Evolutionary conservation across 805 yeast species (phyloP), one percentile per base, ranked within the genome.

Genomic region (Yarrowia keelungensis): DNA sequence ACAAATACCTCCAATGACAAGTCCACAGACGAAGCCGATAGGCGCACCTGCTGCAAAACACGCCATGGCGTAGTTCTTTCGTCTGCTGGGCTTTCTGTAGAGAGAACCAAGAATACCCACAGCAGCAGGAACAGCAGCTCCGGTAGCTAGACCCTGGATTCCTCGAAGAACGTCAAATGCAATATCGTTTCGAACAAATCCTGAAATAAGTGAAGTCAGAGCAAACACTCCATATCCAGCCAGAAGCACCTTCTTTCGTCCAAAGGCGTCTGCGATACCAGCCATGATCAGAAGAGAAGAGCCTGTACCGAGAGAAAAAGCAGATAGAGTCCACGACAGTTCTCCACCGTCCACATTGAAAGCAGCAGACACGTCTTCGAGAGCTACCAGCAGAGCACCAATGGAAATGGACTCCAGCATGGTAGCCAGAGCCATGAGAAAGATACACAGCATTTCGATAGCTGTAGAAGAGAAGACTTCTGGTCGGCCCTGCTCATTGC

Each of bases 41-140:
- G 86, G 86, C 1, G 85, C 84, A 7, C 86, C 86, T 1, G 81
- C 80, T 9, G 81, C 74, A 70, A 82, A 81, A 41, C 79, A 74
- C 46, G 84, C 81, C 80, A 82, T 75, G 16, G 75, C 84, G 71
- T 79, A 71, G 71, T 82, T 82, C 70, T 82, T 82, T 45, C 85
- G 70, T 46, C 71, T 71, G 0, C 83, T 78, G 38, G 81, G 80
- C 41, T 73, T 73, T 19, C 53, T 11, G 69, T 83, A 83, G 5
- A 76, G 75, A 5, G 83, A 74, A 0, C 85, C 83, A 0, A 83
- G 70, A 51, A 82, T 76, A 1, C 85, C 86, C 8, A 83, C 84
- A 42, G 83, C 80, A 5, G 85, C 81, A 5, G 86, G 85, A 1
- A 83, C 80, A 2, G 81, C 79, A 54, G 84, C 81, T 1, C 84